phyloP scores from a whole-genome alignment of 2,329 filamentous ascomycete genomes.

The Bisporella sp. region DNA sequence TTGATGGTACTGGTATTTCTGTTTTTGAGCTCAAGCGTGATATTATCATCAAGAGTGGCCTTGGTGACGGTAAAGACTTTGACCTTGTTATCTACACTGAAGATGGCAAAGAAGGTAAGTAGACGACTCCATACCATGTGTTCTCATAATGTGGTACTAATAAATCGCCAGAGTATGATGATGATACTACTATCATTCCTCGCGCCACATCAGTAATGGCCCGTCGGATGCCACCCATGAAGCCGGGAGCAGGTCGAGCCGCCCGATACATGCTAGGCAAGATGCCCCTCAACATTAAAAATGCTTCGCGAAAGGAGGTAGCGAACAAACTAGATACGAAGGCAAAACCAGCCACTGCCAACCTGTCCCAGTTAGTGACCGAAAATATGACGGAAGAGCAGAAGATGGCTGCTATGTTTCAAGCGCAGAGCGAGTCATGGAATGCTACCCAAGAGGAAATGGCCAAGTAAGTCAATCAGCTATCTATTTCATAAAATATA shows the following conservation, averaged over 20 bases:
- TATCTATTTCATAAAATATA: slow-evolving; percentile 26
- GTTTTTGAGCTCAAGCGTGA: slow-evolving; percentile 98
- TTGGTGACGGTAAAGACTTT: slow-evolving; percentile 94
- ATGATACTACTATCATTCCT: slow-evolving; percentile 95
- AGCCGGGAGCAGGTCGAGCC: slow-evolving; percentile 81
- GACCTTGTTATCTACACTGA: slow-evolving; percentile 92
- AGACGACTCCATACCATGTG: not conserved
- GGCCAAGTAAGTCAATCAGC: slow-evolving; percentile 56
- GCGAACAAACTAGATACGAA: slow-evolving; percentile 47
- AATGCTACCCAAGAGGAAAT: slow-evolving; percentile 88
- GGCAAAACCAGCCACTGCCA: slow-evolving; percentile 47
- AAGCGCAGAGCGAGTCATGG: slow-evolving; percentile 86
- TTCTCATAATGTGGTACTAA: slow-evolving; percentile 22
- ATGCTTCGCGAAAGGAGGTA: slow-evolving; percentile 61
- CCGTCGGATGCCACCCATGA: slow-evolving; percentile 73
- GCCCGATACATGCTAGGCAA: slow-evolving; percentile 95
- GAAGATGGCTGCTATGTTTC: slow-evolving; percentile 86
- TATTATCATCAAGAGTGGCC: slow-evolving; percentile 88
- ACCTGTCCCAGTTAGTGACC: slow-evolving; percentile 58
- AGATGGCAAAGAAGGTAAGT: slow-evolving; percentile 81
- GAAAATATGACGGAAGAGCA: slow-evolving; percentile 87
- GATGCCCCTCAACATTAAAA: slow-evolving; percentile 85
- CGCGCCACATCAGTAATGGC: slow-evolving; percentile 92
- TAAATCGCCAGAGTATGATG: slow-evolving; percentile 70
- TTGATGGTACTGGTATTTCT: slow-evolving; percentile 95